Conservation (phyloP, 2,329 filamentous ascomycete genomes). For the Decorospora gaudefroyi region DNA sequence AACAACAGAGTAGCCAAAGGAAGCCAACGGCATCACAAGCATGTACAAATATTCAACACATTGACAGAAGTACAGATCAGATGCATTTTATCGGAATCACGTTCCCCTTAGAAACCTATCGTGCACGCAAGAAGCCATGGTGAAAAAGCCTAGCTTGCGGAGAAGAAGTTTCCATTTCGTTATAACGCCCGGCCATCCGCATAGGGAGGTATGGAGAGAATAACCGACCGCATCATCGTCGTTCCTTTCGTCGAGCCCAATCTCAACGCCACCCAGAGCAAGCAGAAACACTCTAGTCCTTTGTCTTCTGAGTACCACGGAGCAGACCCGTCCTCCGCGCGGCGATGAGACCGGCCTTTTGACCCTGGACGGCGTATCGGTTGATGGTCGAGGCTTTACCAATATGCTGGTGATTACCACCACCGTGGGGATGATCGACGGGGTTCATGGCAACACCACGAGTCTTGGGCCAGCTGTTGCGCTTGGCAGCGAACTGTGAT, state of each 20-base stretch:
- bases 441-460: slow-evolving; percentile 99
- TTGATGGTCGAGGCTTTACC: slow-evolving; percentile 99
- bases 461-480: slow-evolving; percentile 99
- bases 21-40: too few species aligned
- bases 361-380: slow-evolving; percentile 94
- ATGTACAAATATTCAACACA: slow-evolving; percentile 18
- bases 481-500: slow-evolving; percentile 89
- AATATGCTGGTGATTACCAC: slow-evolving; percentile 99
- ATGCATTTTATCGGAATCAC: slow-evolving; percentile 47
- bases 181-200: slow-evolving; percentile 48
- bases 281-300: slow-evolving; percentile 64
- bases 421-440: slow-evolving; percentile 81
- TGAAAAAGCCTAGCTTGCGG: slow-evolving; percentile 37
- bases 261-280: slow-evolving; percentile 31
- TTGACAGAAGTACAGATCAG: slow-evolving; percentile 35
- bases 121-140: slow-evolving; percentile 42
- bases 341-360: slow-evolving; percentile 99
- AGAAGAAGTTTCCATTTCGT: slow-evolving; percentile 40
- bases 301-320: slow-evolving; percentile 99
- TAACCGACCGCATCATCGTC: slow-evolving; percentile 44
- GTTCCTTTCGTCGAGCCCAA: slow-evolving; percentile 34
- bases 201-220: slow-evolving; percentile 46
- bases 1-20: too few species aligned
- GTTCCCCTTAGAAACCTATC: slow-evolving; percentile 47
- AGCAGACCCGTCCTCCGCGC: slow-evolving; percentile 99